Conservation (phyloP, 495 filamentous ascomycete genomes). For the Annulohypoxylon nitens region DNA sequence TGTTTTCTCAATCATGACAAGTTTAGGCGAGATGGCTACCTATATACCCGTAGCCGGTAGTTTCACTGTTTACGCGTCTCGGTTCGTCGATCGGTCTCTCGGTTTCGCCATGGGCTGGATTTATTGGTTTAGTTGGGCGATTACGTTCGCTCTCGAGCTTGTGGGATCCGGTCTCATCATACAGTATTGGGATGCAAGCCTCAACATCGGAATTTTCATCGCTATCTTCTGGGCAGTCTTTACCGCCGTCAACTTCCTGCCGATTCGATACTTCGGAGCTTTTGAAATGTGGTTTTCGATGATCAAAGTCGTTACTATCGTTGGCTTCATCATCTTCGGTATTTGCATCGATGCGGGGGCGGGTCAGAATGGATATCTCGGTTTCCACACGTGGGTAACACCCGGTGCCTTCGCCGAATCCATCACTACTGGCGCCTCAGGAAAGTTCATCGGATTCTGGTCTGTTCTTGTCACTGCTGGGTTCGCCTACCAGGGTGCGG, state of each 20-base stretch:
- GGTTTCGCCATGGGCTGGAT: slow-evolving; percentile 85
- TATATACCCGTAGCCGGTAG: slow-evolving; percentile 80
- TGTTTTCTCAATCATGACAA: slow-evolving; percentile 70
- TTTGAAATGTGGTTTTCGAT: slow-evolving; percentile 80
- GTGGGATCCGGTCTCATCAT: slow-evolving; percentile 80
- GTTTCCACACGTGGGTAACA: slow-evolving; percentile 77
- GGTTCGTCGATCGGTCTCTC: slow-evolving; percentile 78
- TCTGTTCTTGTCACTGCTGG: slow-evolving; percentile 61
- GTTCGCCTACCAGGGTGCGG: slow-evolving; percentile 66
- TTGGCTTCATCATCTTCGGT: slow-evolving; percentile 75
- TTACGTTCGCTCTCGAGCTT: slow-evolving; percentile 81
- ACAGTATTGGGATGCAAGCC: slow-evolving; percentile 74
- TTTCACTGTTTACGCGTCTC: slow-evolving; percentile 79
- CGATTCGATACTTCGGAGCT: slow-evolving; percentile 77
- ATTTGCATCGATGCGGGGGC: slow-evolving; percentile 77
- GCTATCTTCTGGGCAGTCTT: slow-evolving; percentile 81
- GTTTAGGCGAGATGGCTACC: slow-evolving; percentile 78
- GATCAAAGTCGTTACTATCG: slow-evolving; percentile 80
- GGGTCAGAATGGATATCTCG: slow-evolving; percentile 73
- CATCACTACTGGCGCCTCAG: slow-evolving; percentile 57
- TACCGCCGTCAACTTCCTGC: slow-evolving; percentile 73
- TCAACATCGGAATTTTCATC: slow-evolving; percentile 76
- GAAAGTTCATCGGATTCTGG: slow-evolving; percentile 63
- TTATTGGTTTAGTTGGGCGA: slow-evolving; percentile 65
- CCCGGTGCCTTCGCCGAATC: slow-evolving; percentile 76